Evolutionary conservation across 495 filamentous ascomycete species (phyloP), one percentile per base, ranked within the genome.

Genomic region (Lepidopterella palustris): DNA sequence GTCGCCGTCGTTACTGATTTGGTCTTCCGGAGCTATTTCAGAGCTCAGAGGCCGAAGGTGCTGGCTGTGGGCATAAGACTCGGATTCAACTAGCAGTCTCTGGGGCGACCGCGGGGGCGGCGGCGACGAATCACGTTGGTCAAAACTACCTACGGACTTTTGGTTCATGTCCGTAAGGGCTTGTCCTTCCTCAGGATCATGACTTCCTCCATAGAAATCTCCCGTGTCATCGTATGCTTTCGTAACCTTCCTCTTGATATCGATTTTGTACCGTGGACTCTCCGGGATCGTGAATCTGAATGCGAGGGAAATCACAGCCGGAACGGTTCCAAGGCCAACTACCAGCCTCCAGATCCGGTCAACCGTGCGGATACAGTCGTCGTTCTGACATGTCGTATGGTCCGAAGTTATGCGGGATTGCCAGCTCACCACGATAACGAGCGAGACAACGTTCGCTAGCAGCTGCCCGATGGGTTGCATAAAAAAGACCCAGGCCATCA

Each of bases 171-270:
- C 31, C 15, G 6, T 35, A 15, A 35, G 31, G 15, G 31, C 6
- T 15, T 15, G 31, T 35, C 31, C 31, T 35, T 35, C 31, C 15
- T 35, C 31, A 35, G 6, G 6, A 15, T 35, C 31, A 35, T 35
- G n/a, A n/a, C 31, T 15, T 35, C 91, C 45, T 2, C 58, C 62
- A 45, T 52, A 64, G 27, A 52, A 64, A 39, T 64, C 53, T 21
- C 54, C 45, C 2, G 62, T 64, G 24, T 64, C 62, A 39, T 60
- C 62, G 23, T 56, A 53, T 13, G 49, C 49, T 9, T 57, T 58
- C 24, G 53, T 26, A n/a, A 55, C 58, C 29, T 62, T 62, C 24
- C 59, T 50, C 5, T 60, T 54, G 13, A 65, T 58, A 48, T 65
- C 63, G 5, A 65, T 45, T 25, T 61, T 65, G 55, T 65, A 65